These are phyloP conservation scores for Ceratocystiopsis sp. DNA, from an alignment of 2,329 filamentous ascomycete genomes.

Conservation along the genomic window DNA sequence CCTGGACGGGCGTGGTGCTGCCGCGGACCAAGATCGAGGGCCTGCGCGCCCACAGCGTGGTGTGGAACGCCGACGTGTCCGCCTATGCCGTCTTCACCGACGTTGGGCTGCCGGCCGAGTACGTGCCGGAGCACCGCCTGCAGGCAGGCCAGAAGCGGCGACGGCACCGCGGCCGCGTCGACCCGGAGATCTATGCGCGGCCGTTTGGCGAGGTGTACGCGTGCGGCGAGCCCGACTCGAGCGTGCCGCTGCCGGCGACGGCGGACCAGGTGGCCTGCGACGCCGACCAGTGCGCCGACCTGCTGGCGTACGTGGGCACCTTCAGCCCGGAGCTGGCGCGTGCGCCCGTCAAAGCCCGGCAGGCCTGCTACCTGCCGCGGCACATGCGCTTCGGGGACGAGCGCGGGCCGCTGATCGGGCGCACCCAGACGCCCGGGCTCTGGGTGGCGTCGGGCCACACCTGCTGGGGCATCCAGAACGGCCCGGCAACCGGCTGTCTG, in stretches of 20 bases:
- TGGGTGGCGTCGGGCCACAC: conserved; percentile 82
- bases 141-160: conserved; percentile 31
- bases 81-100: conserved; percentile 75
- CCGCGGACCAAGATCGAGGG: conserved; percentile 40
- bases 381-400: conserved; percentile 45
- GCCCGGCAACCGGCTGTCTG: conserved; percentile 66
- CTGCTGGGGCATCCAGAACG: conserved; percentile 97
- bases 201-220: conserved; percentile 84
- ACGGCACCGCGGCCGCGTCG: conserved; percentile 44
- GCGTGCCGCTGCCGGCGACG: conserved; percentile 56
- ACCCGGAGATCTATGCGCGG: conserved; percentile 86
- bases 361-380: conserved; percentile 87
- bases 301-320: conserved; percentile 58
- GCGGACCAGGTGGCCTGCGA: conserved; percentile 65
- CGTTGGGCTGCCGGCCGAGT: conserved; percentile 54
- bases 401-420: conserved; percentile 58
- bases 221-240: conserved; percentile 71
- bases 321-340: conserved; percentile 50
- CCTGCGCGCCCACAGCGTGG: conserved; percentile 46
- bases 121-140: conserved; percentile 33
- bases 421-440: conserved; percentile 54
- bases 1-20: conserved; percentile 45
- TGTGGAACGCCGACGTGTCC: conserved; percentile 46
- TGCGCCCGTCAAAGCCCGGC: conserved; percentile 53
- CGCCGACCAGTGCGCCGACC: conserved; percentile 61